Percentiles rank a stretch among this genome's conserved stretches.
Evolutionary conservation across 805 yeast genomes (phyloP).

Genomic region (Wickerhamiella qilinensis): DNA sequence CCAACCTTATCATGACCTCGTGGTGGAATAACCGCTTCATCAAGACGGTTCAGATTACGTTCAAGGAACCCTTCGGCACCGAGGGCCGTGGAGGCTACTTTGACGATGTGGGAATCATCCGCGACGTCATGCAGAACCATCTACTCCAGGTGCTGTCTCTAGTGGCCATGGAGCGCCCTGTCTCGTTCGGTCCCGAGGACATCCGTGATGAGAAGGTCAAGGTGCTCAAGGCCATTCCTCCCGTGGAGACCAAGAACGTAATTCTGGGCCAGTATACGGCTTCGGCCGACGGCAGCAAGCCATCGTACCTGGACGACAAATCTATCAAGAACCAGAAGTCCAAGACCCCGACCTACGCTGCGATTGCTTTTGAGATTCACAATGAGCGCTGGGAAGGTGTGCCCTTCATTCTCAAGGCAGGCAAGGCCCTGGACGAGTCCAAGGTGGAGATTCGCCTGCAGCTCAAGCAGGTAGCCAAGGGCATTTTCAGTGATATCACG

Average conservation of each 20-base stretch:
- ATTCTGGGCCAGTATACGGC: conserved; percentile 76
- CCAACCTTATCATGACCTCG: conserved; percentile 75
- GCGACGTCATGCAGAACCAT: conserved; percentile 98
- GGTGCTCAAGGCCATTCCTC: conserved; percentile 66
- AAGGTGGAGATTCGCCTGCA: conserved; percentile 93
- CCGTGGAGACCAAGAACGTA: conserved; percentile 47
- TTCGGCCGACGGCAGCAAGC: conserved; percentile 74
- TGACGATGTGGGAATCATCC: conserved; percentile 83
- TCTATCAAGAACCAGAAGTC: conserved; percentile 57
- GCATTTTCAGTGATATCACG: conserved; percentile 64
- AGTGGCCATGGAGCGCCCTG: conserved; percentile 91
- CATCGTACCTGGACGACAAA: conserved; percentile 82
- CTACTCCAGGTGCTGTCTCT: conserved; percentile 81
- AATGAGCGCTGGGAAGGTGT: conserved; percentile 99
- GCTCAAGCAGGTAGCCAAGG: conserved; percentile 61
- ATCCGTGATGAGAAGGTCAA: conserved; percentile 93
- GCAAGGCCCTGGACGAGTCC: conserved; percentile 89
- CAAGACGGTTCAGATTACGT: conserved; percentile 68
- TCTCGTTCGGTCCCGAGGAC: conserved; percentile 78
- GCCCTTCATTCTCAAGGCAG: conserved; percentile 89
- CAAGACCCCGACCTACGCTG: conserved; percentile 86
- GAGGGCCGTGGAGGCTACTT: conserved; percentile 99
- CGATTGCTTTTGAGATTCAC: conserved; percentile 56
- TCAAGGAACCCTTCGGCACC: conserved; percentile 97
- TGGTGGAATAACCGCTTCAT: conserved; percentile 76